Evolutionary conservation across 2,329 filamentous ascomycete genomes (phyloP), one percentile per base, ranked within the genome.

Genomic region (Knoxdaviesia capensis): DNA sequence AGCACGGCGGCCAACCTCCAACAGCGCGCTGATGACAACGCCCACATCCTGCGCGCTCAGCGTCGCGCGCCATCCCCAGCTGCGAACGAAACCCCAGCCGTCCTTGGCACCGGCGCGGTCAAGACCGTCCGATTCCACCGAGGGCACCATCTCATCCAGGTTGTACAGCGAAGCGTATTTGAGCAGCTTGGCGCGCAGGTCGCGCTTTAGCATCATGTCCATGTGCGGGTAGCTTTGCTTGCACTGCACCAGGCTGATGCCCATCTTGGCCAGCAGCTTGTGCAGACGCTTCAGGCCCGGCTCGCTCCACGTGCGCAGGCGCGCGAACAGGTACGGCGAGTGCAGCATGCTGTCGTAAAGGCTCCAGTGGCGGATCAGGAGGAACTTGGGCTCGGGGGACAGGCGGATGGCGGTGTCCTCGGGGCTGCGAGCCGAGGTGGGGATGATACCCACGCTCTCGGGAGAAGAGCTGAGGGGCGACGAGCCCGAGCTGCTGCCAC

Each of bases 311-410:
- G 94, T 86, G 58, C 92, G 88, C 38, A 98, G 69, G 32, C 85
- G 74, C 4, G 88, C 84, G 45, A 92, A 88, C 5, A 98, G 72
- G 53, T 94, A 96, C 0, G 88, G 87, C 0, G 87, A 94, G 57
- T 98, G 90, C 8, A 96, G 69, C 90, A 98, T 96, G 56, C 86
- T 94, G 54, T 98, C 90, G 58, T 96, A 96, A 9, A 98, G 66
- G 50, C 85, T 94, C 90, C 90, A 98, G 56, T 98, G 90, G 33
- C 90, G 71, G 42, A 96, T 83, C 0, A 98, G 71, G 30, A 96
- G 70, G 50, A 98, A 94, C 36, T 83, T 80, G 7, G 90, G 92
- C 54, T 98, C 90, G 0, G 90, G 90, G 0, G 87, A 94, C 35
- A 98, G 65, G 28, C 87, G 77, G 49, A 98, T 96, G 41, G 85